phyloP scores from a whole-genome alignment of 768 basidiomycete species.

The Auricularia heimuer region DNA sequence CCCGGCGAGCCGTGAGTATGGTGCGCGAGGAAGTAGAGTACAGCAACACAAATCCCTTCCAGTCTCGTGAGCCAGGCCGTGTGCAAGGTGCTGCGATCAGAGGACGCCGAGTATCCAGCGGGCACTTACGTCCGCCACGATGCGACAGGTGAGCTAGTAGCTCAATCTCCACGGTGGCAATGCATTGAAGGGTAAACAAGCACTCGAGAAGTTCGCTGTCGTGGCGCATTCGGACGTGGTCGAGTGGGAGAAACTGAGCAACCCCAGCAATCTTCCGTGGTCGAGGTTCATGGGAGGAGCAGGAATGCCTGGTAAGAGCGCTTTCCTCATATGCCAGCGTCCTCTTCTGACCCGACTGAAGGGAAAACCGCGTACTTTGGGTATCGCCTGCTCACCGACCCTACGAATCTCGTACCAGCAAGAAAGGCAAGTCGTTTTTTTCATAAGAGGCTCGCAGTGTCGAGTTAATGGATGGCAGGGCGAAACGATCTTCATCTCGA shows the following conservation, averaged over 20 bases:
- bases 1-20: background rate
- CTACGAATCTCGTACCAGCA: conserved; percentile 9
- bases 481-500: conserved; percentile 27
- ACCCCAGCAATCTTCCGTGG: background rate
- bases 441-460: background rate
- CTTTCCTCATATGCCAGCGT: conserved; percentile 6
- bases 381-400: conserved; percentile 14
- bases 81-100: conserved; percentile 4
- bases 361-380: conserved; percentile 11
- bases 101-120: background rate
- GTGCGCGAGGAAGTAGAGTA: background rate
- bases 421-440: conserved; percentile 11
- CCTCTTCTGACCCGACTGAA: background rate
- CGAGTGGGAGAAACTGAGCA: background rate
- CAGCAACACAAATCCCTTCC: background rate
- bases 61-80: background rate
- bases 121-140: background rate
- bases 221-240: background rate
- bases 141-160: background rate
- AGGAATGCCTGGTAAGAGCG: conserved; percentile 23
- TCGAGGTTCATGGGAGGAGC: conserved; percentile 15
- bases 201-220: background rate
- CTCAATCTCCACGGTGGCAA: background rate
- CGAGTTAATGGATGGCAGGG: conserved; percentile 11
- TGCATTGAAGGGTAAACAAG: conserved; percentile 7